phyloP scores from a whole-genome alignment of 805 yeast genomes.

The Pichia eremophila region DNA sequence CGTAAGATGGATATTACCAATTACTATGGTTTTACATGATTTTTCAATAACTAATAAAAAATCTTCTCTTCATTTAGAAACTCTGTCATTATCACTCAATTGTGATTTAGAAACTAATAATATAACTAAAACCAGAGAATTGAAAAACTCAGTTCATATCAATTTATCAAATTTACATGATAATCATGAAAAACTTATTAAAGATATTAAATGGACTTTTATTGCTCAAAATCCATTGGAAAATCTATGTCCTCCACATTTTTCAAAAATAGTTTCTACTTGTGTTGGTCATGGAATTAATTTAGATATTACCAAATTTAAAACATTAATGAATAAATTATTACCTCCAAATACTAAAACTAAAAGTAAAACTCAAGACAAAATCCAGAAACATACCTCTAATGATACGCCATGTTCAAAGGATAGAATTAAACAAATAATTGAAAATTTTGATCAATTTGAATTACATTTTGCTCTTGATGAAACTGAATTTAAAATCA shows the following conservation, averaged over 20 bases:
- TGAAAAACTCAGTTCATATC: constrained; percentile 5
- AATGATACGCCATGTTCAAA: background rate
- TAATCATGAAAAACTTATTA: background rate
- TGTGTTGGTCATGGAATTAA: constrained; percentile 6
- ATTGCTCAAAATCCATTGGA: background rate
- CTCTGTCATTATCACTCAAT: constrained; percentile 9
- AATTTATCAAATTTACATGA: constrained; percentile 7
- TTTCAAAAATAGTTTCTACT: constrained; percentile 1
- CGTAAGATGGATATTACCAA: constrained; percentile 8
- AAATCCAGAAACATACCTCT: background rate
- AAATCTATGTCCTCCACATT: background rate
- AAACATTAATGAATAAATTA: background rate
- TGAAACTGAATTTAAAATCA: constrained; percentile 1
- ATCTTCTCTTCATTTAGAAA: constrained; percentile 5
- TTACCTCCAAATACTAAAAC: background rate
- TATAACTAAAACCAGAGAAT: background rate
- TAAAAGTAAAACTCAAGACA: background rate
- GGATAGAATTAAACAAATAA: background rate
- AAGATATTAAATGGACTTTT: constrained; percentile 9
- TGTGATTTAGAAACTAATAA: background rate
- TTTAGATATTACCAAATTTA: constrained; percentile 2
- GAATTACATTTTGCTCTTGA: constrained; percentile 11
- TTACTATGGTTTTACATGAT: constrained; percentile 10
- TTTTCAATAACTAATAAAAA: constrained; percentile 1
- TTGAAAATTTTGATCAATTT: constrained; percentile 3